A percentile compares a stretch with the other conserved stretches of the same genome.
Evolutionary conservation across 345 rosid genomes (phyloP).

Genomic region (Aquilaria yunnanensis): DNA sequence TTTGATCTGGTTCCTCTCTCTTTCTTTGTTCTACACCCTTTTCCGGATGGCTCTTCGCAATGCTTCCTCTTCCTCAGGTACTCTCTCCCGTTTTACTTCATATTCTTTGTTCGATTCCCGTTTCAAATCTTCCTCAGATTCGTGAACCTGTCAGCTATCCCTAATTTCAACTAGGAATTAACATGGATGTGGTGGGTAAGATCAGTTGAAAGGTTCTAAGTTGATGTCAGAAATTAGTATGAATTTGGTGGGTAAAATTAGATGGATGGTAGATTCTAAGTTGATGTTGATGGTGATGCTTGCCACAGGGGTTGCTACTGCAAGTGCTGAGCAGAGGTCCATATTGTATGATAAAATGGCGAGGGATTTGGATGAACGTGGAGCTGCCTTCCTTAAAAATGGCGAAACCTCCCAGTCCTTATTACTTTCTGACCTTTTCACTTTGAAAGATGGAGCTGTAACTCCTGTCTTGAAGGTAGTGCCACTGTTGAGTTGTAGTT

Average conservation of each 20-base stretch:
- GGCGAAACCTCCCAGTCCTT: conserved; percentile 92
- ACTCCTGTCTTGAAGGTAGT: conserved; percentile 67
- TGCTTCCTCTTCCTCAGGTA: conserved; percentile 34
- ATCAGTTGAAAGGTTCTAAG: too few species aligned
- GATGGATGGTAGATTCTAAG: background rate
- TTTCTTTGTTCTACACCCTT: conserved; percentile 40
- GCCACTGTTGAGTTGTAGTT: background rate
- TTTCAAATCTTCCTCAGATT: background rate
- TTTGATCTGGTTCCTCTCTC: conserved; percentile 43
- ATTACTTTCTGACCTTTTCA: conserved; percentile 72
- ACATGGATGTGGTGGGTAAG: too few species aligned
- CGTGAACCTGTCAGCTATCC: background rate
- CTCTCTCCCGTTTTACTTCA: background rate
- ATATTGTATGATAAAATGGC: conserved; percentile 75
- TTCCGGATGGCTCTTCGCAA: conserved; percentile 42
- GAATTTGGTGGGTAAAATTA: background rate
- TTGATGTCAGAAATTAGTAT: background rate
- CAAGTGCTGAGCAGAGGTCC: conserved; percentile 45
- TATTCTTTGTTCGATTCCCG: background rate
- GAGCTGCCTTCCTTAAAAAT: conserved; percentile 63
- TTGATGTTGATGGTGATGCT: background rate
- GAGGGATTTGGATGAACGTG: conserved; percentile 67
- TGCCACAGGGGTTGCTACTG: conserved; percentile 33
- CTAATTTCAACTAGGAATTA: too few species aligned
- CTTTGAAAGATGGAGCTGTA: conserved; percentile 53